Evolutionary conservation across 129 eudicot genomes (phyloP).

Genomic region (Artemisia tridentata): DNA sequence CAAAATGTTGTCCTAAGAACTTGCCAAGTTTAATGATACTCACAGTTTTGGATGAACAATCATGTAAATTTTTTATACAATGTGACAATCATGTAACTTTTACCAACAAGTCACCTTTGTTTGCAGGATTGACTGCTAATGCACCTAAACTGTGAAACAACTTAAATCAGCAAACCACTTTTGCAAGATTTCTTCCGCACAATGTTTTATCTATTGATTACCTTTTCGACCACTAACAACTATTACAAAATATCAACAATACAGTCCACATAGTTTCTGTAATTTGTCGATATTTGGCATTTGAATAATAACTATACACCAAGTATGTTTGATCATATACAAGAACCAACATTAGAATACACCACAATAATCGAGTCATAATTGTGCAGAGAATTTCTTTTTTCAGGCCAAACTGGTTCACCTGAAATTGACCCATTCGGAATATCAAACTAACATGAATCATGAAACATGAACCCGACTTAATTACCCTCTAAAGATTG

Average conservation of each 20-base stretch:
- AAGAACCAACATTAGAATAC: neutral
- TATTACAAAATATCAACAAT: too few species aligned
- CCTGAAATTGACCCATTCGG: neutral
- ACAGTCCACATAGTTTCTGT: too few species aligned
- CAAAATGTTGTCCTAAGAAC: neutral
- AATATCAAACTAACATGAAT: neutral
- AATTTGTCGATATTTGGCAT: neutral
- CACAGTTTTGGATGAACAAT: neutral
- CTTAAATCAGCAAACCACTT: too few species aligned
- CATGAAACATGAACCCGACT: too few species aligned
- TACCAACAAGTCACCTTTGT: conserved; percentile 40
- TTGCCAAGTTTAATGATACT: neutral
- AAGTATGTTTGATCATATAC: conserved; percentile 6
- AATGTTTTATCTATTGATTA: too few species aligned
- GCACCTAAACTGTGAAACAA: too few species aligned
- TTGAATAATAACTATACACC: conserved; percentile 6
- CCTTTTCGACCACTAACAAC: too few species aligned
- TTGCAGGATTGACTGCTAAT: conserved; percentile 55
- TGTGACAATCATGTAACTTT: too few species aligned
- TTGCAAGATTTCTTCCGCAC: too few species aligned
- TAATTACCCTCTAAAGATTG: too few species aligned
- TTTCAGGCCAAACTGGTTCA: too few species aligned
- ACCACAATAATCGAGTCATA: neutral
- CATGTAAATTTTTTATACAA: too few species aligned
- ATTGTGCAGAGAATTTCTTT: neutral